Percentiles rank a stretch among this genome's conserved stretches.
Conservation (phyloP, 345 rosid species). For the Punica granatum region DNA sequence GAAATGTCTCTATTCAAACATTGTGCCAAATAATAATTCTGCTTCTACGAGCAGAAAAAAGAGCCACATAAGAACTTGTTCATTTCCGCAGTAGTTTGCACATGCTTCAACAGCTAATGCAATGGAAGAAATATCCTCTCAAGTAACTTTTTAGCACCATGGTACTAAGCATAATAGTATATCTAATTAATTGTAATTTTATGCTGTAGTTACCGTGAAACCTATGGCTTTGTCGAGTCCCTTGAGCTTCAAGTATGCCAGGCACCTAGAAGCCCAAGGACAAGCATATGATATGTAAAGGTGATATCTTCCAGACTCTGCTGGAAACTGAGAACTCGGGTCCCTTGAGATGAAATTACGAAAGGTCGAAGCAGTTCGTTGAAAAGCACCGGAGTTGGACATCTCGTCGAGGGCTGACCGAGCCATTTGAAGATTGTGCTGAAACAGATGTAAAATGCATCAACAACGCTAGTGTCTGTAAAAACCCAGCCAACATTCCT, state of each 20-base stretch:
- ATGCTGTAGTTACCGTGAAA: conserved; percentile 42
- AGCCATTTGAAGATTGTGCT: conserved; percentile 40
- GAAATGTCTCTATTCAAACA: neutral
- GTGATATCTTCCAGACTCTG: conserved; percentile 89
- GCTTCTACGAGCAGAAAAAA: neutral
- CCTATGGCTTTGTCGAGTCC: conserved; percentile 73
- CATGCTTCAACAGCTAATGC: neutral
- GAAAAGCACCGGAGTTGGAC: conserved; percentile 67
- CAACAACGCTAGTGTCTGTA: neutral
- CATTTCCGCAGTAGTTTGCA: neutral
- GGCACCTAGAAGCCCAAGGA: conserved; percentile 92
- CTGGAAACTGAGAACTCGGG: conserved; percentile 56
- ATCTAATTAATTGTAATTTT: neutral
- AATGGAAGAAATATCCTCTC: neutral
- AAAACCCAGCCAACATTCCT: neutral
- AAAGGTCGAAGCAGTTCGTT: conserved; percentile 74
- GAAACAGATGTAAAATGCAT: neutral
- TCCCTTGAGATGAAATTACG: conserved; percentile 59
- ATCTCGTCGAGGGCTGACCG: conserved; percentile 71
- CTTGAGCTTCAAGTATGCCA: conserved; percentile 73
- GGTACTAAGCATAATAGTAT: neutral
- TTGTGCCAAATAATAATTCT: neutral
- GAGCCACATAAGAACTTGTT: neutral
- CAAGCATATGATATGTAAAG: conserved; percentile 90
- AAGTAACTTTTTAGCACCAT: neutral